phyloP scores from a whole-genome alignment of 1,139 yeast species.

The Wickerhamiella infanticola region DNA sequence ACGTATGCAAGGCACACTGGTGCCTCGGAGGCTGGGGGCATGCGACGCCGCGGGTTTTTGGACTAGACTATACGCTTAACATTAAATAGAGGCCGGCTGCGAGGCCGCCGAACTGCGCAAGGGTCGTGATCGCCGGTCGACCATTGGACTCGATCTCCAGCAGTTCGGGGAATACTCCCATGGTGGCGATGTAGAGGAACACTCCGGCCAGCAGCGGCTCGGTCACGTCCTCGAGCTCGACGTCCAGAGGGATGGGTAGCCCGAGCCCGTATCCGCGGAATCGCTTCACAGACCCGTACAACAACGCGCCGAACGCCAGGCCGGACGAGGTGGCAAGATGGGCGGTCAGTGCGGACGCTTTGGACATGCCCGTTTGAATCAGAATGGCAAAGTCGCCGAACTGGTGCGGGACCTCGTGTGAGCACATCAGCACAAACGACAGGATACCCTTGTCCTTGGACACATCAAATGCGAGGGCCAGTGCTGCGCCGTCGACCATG shows the following conservation, averaged over 20 bases:
- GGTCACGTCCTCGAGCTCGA: slow-evolving; percentile 35
- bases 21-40: too few relatives aligned
- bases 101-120: slow-evolving; percentile 31
- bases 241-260: slow-evolving; percentile 17
- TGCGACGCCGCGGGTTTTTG: too few relatives aligned
- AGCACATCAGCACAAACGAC: slow-evolving; percentile 47
- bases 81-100: slow-evolving; percentile 35
- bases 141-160: slow-evolving; percentile 27
- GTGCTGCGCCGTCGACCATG: slow-evolving; percentile 55
- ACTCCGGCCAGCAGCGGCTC: slow-evolving; percentile 63
- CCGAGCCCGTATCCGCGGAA: not conserved
- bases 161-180: slow-evolving; percentile 50
- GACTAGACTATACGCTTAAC: slow-evolving; percentile 19
- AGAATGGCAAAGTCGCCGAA: slow-evolving; percentile 58
- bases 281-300: slow-evolving; percentile 24
- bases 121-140: slow-evolving; percentile 25
- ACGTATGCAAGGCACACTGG: too few relatives aligned
- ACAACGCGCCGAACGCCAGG: slow-evolving; percentile 43
- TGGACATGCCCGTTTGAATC: slow-evolving; percentile 48
- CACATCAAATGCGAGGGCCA: slow-evolving; percentile 48
- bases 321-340: slow-evolving; percentile 50
- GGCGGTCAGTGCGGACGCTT: slow-evolving; percentile 44
- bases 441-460: slow-evolving; percentile 43
- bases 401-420: slow-evolving; percentile 65
- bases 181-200: slow-evolving; percentile 48